Percentiles rank a stretch among this genome's conserved stretches.
Evolutionary conservation across 768 basidiomycete species (phyloP).

Genomic region (Suillus luteus): DNA sequence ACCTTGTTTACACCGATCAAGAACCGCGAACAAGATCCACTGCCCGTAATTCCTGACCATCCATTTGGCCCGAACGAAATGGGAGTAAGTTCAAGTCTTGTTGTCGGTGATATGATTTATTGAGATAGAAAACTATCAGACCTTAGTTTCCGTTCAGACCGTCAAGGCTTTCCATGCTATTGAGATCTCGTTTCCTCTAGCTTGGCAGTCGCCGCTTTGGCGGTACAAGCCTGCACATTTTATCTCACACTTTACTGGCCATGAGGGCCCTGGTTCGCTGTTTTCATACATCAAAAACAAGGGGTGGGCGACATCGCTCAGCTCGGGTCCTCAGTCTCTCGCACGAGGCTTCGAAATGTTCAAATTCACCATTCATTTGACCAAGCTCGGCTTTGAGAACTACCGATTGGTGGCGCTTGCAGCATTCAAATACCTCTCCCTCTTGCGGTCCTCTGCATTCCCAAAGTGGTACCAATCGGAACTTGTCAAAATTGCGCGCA

Average conservation of each 20-base stretch:
- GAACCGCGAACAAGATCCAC: constrained; percentile 61
- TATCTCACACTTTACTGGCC: constrained; percentile 81
- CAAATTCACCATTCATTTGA: constrained; percentile 79
- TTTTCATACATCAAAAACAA: constrained; percentile 87
- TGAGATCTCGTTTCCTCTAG: constrained; percentile 80
- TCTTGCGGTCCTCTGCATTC: constrained; percentile 63
- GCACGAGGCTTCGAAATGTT: constrained; percentile 89
- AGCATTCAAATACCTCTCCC: constrained; percentile 76
- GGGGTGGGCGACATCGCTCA: constrained; percentile 82
- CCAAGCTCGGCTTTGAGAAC: constrained; percentile 83
- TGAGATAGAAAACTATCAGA: constrained; percentile 42
- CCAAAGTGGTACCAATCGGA: constrained; percentile 77
- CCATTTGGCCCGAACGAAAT: constrained; percentile 73
- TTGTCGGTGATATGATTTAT: constrained; percentile 14
- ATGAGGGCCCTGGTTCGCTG: constrained; percentile 92
- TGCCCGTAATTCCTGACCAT: constrained; percentile 68
- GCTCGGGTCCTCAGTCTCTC: constrained; percentile 66
- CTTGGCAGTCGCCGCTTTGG: constrained; percentile 73
- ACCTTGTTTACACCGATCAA: constrained; percentile 70
- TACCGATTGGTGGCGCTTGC: constrained; percentile 70
- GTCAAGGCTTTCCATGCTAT: constrained; percentile 84
- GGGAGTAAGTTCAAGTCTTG: constrained; percentile 53
- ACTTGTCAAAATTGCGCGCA: constrained; percentile 65
- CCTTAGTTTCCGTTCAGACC: constrained; percentile 83
- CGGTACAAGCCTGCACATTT: constrained; percentile 76